phyloP scores from a whole-genome alignment of 2,329 filamentous ascomycete genomes.

The Aaosphaeria pasadenensis region DNA sequence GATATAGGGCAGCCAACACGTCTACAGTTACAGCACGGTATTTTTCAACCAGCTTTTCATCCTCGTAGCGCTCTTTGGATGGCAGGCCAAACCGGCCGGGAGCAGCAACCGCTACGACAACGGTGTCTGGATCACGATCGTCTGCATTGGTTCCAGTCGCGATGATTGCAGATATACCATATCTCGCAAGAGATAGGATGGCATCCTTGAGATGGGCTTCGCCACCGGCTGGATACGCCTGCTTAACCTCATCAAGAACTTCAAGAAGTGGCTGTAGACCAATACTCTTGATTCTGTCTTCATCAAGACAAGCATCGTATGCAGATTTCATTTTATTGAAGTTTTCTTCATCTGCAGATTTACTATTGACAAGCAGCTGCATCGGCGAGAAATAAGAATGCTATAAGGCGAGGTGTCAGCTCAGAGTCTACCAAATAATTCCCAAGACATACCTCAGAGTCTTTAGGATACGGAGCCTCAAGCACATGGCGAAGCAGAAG shows the following conservation, averaged over 20 bases:
- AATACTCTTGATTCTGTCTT: conserved; percentile 53
- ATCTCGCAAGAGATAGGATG: conserved; percentile 46
- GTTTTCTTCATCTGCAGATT: conserved; percentile 57
- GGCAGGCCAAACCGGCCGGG: conserved; percentile 47
- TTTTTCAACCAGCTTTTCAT: conserved; percentile 29
- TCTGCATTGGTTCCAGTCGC: conserved; percentile 38
- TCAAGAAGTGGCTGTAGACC: conserved; percentile 57
- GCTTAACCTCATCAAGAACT: conserved; percentile 52
- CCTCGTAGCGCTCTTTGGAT: conserved; percentile 35
- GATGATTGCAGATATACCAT: conserved; percentile 40
- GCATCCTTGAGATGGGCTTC: conserved; percentile 43
- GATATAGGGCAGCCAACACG: conserved; percentile 18
- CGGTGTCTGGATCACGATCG: conserved; percentile 54
- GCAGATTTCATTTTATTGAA: conserved; percentile 64
- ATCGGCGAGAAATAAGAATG: conserved; percentile 50
- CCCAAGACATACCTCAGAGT: conserved; percentile 10
- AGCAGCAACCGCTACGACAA: conserved; percentile 48
- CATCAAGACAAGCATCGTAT: conserved; percentile 66
- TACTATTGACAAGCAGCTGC: conserved; percentile 25
- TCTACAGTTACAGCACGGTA: conserved; percentile 22
- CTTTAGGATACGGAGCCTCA: conserved; percentile 53
- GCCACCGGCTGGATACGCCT: conserved; percentile 11
- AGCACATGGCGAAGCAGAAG: conserved; percentile 61
- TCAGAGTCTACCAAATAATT: background rate
- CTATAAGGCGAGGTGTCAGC: conserved; percentile 17